phyloP scores from a whole-genome alignment of 139 green algal species.

The Closterium sp. region DNA sequence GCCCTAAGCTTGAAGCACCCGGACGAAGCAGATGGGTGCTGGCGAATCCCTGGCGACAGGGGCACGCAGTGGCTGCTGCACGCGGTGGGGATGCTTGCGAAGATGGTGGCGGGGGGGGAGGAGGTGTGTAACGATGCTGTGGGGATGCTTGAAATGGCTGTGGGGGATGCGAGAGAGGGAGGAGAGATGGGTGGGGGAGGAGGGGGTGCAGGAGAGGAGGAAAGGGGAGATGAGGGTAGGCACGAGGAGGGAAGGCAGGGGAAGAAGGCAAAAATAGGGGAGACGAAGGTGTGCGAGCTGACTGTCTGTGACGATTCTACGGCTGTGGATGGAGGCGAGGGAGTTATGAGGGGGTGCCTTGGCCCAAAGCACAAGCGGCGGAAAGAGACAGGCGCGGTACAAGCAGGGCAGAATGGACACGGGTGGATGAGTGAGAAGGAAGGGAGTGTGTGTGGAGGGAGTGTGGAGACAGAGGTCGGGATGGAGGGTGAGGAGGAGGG shows the following conservation, averaged over 20 bases:
- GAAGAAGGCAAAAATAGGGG: neutral
- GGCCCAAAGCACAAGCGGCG: neutral
- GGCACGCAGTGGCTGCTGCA: neutral
- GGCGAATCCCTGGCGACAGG: neutral
- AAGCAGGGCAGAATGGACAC: no score
- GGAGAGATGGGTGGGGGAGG: neutral
- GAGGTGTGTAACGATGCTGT: neutral
- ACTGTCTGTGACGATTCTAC: no score
- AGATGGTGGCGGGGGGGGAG: neutral
- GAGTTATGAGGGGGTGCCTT: neutral
- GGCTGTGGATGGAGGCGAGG: neutral
- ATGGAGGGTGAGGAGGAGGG: no score
- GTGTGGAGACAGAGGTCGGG: neutral
- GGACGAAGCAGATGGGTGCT: neutral
- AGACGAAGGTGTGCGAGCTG: neutral
- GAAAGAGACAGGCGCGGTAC: neutral
- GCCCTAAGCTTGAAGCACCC: neutral
- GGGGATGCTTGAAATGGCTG: neutral
- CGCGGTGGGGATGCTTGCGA: no score
- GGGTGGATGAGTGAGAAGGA: no score
- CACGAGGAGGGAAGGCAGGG: no score
- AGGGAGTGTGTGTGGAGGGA: no score
- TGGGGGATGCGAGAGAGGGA: neutral
- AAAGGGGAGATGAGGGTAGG: neutral
- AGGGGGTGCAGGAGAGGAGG: neutral